Evolutionary conservation across 2,329 filamentous ascomycete genomes (phyloP).

Genomic region (Saccharata proteae): DNA sequence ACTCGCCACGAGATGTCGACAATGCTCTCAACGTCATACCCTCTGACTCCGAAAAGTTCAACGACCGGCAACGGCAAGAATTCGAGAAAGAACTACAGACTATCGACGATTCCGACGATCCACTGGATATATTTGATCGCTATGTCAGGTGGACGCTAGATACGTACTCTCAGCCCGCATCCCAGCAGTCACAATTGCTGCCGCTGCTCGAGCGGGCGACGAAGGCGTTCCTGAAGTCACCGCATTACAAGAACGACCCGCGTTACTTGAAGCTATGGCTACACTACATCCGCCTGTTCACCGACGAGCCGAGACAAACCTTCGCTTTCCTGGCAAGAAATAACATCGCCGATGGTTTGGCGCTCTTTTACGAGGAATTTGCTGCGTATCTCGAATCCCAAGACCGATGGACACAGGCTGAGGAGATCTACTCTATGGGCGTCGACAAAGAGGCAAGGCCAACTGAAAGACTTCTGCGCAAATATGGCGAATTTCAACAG

Average conservation of each 20-base stretch:
- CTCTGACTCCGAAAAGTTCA: constrained; percentile 59
- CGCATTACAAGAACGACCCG: constrained; percentile 90
- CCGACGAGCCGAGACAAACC: constrained; percentile 82
- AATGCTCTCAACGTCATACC: constrained; percentile 35
- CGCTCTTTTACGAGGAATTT: constrained; percentile 94
- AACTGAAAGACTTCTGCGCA: constrained; percentile 66
- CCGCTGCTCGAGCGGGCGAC: constrained; percentile 85
- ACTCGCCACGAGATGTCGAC: constrained; percentile 47
- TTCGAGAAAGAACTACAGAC: constrained; percentile 74
- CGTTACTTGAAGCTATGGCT: constrained; percentile 90
- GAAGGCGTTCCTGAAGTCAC: constrained; percentile 70
- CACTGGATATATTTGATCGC: constrained; percentile 87
- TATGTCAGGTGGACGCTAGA: constrained; percentile 96
- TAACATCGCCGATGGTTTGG: constrained; percentile 71
- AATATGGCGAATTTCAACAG: constrained; percentile 84
- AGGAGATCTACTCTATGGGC: constrained; percentile 84
- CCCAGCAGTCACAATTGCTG: constrained; percentile 78
- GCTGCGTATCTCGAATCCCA: constrained; percentile 82
- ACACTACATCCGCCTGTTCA: constrained; percentile 85
- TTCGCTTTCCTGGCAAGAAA: constrained; percentile 88
- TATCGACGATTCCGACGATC: constrained; percentile 82
- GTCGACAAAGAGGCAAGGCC: constrained; percentile 82
- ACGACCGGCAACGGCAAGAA: constrained; percentile 67
- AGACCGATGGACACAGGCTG: constrained; percentile 76
- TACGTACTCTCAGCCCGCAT: constrained; percentile 88